Percentiles rank a stretch among this genome's conserved stretches.
These are phyloP conservation scores for Salix suchowensis DNA, from an alignment of 345 rosid species.

Conservation along the genomic window DNA sequence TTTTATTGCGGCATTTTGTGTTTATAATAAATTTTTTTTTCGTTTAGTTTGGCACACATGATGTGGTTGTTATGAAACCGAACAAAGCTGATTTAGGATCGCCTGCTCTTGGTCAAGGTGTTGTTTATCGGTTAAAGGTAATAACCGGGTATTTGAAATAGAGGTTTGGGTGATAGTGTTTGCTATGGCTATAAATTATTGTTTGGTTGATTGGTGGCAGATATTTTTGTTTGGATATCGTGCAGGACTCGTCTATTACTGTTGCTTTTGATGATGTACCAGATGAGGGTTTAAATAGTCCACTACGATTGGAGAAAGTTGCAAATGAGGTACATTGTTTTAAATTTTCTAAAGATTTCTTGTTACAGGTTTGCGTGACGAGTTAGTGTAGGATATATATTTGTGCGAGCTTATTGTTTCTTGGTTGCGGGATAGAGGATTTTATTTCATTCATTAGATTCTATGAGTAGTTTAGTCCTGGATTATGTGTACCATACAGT, in stretches of 20 bases:
- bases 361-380: background rate
- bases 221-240: conserved; percentile 1
- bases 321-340: conserved; percentile 71
- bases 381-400: background rate
- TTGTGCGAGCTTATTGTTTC: conserved; percentile 3
- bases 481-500: background rate
- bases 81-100: conserved; percentile 83
- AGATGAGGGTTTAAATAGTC: conserved; percentile 75
- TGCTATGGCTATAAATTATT: conserved; percentile 4
- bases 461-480: background rate
- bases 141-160: background rate
- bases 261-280: conserved; percentile 89
- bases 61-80: conserved; percentile 78
- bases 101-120: conserved; percentile 93
- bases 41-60: conserved; percentile 79
- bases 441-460: background rate
- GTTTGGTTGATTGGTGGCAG: conserved; percentile 1
- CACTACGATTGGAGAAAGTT: conserved; percentile 78
- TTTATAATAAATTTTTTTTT: background rate
- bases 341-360: background rate
- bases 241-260: conserved; percentile 75
- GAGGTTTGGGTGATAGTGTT: conserved; percentile 4
- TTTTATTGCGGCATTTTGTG: no score
- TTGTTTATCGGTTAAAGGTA: conserved; percentile 81
- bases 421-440: background rate